Evolutionary conservation across 148 eudicot genomes (phyloP).

Genomic region (Fagopyrum homotropicum): DNA sequence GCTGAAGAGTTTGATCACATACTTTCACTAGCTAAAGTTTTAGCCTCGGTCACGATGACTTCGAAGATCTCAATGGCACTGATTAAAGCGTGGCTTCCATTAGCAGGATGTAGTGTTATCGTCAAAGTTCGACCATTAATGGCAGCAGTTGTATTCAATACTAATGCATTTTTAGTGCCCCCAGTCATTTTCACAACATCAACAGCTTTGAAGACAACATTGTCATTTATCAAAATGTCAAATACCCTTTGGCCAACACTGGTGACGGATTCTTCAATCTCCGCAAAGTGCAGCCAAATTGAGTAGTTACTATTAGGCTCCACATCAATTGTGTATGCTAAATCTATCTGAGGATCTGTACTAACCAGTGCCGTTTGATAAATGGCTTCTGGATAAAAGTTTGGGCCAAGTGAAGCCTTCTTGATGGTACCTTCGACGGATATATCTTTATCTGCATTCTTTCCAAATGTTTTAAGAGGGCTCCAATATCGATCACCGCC

Average conservation of each 20-base stretch:
- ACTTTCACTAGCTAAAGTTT: conserved; percentile 78
- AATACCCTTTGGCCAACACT: conserved; percentile 76
- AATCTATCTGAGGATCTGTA: conserved; percentile 52
- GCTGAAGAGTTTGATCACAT: conserved; percentile 12
- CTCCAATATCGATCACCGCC: conserved; percentile 98
- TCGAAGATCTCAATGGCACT: conserved; percentile 82
- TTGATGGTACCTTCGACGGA: conserved; percentile 44
- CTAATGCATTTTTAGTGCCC: conserved; percentile 58
- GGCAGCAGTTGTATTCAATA: conserved; percentile 69
- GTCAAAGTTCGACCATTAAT: conserved; percentile 77
- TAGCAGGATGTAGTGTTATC: conserved; percentile 51
- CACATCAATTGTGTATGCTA: conserved; percentile 69
- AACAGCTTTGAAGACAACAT: conserved; percentile 47
- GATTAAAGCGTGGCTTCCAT: conserved; percentile 57
- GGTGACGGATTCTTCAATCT: conserved; percentile 73
- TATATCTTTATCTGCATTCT: conserved; percentile 47
- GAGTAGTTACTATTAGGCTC: conserved; percentile 90
- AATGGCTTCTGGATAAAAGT: conserved; percentile 80
- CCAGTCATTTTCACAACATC: conserved; percentile 77
- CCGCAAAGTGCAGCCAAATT: conserved; percentile 94
- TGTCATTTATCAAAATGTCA: conserved; percentile 72
- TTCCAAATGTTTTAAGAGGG: conserved; percentile 43
- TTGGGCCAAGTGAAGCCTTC: conserved; percentile 54
- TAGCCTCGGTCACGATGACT: conserved; percentile 66
- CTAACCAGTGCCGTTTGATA: conserved; percentile 76